phyloP scores from a whole-genome alignment of 208 protist genomes.

The Phytomonas francai region DNA sequence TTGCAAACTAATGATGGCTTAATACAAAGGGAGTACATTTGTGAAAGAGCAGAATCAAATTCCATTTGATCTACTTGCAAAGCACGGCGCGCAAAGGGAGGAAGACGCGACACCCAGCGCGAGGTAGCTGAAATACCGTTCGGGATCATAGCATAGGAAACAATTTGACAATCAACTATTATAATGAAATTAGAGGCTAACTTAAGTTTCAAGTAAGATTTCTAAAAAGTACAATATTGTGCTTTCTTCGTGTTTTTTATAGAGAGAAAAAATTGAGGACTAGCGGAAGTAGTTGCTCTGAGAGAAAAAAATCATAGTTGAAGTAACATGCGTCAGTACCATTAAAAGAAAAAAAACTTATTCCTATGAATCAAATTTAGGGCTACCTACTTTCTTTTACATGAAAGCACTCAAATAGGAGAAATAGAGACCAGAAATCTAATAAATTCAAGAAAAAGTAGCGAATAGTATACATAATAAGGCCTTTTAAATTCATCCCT shows the following conservation, averaged over 20 bases:
- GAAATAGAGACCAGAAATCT: slow-evolving; percentile 10
- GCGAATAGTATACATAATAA: slow-evolving; percentile 3
- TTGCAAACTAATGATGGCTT: slow-evolving; percentile 79
- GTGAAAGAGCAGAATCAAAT: slow-evolving; percentile 84
- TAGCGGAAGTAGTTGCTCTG: background rate
- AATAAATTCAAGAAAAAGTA: slow-evolving; percentile 8
- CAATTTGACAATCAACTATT: slow-evolving; percentile 5
- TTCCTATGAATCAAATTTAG: background rate
- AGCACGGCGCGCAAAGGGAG: slow-evolving; percentile 72
- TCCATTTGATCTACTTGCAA: slow-evolving; percentile 89
- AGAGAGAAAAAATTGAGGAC: slow-evolving; percentile 6
- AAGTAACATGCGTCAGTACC: slow-evolving; percentile 2
- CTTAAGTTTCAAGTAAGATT: background rate
- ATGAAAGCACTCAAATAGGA: slow-evolving; percentile 7
- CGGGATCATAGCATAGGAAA: slow-evolving; percentile 13
- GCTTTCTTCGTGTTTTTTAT: slow-evolving; percentile 2
- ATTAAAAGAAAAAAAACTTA: slow-evolving; percentile 13
- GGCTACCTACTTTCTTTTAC: slow-evolving; percentile 1
- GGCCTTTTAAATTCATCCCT: background rate
- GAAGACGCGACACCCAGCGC: slow-evolving; percentile 60
- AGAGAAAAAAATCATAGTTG: slow-evolving; percentile 14
- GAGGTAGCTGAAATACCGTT: slow-evolving; percentile 25
- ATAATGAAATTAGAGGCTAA: slow-evolving; percentile 3
- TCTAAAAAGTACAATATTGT: slow-evolving; percentile 9
- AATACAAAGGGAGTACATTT: slow-evolving; percentile 85